Conservation (phyloP, 768 basidiomycete genomes). For the Lepiota subincarnata region DNA sequence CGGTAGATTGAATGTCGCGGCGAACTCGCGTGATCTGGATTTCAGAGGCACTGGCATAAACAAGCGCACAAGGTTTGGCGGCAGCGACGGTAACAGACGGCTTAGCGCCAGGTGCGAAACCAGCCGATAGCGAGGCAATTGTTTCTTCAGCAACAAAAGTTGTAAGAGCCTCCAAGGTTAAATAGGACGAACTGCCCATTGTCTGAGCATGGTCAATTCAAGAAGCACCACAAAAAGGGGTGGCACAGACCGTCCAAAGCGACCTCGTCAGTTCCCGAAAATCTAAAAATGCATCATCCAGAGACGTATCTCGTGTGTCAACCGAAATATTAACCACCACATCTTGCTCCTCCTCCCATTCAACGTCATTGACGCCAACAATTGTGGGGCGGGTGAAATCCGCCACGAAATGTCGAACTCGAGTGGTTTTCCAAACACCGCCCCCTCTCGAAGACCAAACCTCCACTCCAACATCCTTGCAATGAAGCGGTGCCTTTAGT, state of each 20-base stretch:
- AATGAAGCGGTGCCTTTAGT: constrained; percentile 48
- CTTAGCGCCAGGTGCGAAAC: constrained; percentile 17
- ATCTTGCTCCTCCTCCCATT: constrained; percentile 60
- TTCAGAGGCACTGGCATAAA: constrained; percentile 61
- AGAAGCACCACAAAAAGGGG: background rate
- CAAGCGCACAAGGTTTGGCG: constrained; percentile 69
- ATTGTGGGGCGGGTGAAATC: constrained; percentile 50
- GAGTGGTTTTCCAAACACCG: constrained; percentile 18
- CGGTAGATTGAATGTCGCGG: constrained; percentile 27
- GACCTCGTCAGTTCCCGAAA: constrained; percentile 36
- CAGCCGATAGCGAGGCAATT: constrained; percentile 25
- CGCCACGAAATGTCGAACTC: constrained; percentile 23
- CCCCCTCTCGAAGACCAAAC: constrained; percentile 22
- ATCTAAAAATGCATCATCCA: constrained; percentile 17
- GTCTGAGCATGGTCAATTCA: constrained; percentile 3
- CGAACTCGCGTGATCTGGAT: constrained; percentile 52
- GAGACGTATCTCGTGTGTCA: constrained; percentile 12
- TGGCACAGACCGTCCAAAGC: constrained; percentile 29
- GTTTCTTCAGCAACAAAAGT: constrained; percentile 48
- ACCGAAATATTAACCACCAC: constrained; percentile 43
- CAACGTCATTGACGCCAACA: constrained; percentile 65
- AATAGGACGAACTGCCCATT: constrained; percentile 25
- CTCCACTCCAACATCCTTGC: constrained; percentile 39
- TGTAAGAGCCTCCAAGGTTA: constrained; percentile 70
- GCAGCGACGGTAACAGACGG: constrained; percentile 46